Percentiles rank a stretch among this genome's conserved stretches.
Conservation (phyloP, 176 grass and related monocot species). For the Carex scoparia region DNA sequence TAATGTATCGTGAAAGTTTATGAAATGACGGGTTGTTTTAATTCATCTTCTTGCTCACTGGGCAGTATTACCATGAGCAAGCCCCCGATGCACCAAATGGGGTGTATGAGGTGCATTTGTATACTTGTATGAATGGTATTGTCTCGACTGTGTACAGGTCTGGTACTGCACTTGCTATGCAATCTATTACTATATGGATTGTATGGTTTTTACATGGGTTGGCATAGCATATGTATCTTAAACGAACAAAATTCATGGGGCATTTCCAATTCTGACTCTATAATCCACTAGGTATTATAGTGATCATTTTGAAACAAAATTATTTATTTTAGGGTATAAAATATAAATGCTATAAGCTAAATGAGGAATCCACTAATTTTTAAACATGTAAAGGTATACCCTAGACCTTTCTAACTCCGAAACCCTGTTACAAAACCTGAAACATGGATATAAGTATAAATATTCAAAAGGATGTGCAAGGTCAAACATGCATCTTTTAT, state of each 20-base stretch:
- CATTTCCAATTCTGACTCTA: not conserved
- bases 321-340: not conserved
- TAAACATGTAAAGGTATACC: too few relatives aligned
- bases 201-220: not conserved
- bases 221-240: not conserved
- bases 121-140: not conserved
- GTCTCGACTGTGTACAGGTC: not conserved
- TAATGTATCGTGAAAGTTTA: not conserved
- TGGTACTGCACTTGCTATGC: not conserved
- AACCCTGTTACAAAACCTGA: not conserved
- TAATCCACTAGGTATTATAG: not conserved
- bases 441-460: not conserved
- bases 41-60: not conserved
- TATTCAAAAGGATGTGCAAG: not conserved
- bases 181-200: not conserved
- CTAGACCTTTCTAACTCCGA: too few relatives aligned
- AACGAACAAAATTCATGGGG: not conserved
- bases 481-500: constrained; percentile 17
- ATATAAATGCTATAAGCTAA: not conserved
- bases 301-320: too few relatives aligned
- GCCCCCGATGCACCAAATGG: not conserved
- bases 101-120: not conserved
- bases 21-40: not conserved
- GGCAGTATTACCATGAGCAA: not conserved
- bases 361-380: not conserved